These are phyloP conservation scores for Populus trichocarpa DNA, from an alignment of 441 rosid species.

Conservation along the genomic window DNA sequence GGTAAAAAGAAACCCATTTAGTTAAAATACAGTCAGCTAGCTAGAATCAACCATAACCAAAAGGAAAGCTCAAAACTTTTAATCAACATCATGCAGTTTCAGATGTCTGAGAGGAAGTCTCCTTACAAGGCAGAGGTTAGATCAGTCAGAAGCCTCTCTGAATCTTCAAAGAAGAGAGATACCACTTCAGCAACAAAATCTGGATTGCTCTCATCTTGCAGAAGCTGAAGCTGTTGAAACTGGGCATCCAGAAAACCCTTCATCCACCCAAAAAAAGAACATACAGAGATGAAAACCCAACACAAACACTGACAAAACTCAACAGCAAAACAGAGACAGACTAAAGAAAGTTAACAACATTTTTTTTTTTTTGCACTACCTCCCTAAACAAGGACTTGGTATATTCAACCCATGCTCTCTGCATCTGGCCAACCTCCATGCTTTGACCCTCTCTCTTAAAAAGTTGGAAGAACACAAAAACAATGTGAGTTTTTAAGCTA, in stretches of 20 bases:
- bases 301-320: background rate
- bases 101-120: constrained; percentile 2
- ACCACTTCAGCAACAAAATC: constrained; percentile 89
- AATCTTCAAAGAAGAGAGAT: constrained; percentile 85
- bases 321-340: background rate
- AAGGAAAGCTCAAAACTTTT: background rate
- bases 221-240: constrained; percentile 81
- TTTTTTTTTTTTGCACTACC: constrained; percentile 30
- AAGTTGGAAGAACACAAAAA: background rate
- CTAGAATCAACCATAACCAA: background rate
- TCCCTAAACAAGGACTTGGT: constrained; percentile 76
- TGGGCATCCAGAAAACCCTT: constrained; percentile 85
- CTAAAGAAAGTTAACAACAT: background rate
- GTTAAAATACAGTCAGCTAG: background rate
- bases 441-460: too few relatives aligned
- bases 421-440: constrained; percentile 88
- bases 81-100: background rate
- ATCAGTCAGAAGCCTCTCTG: constrained; percentile 82
- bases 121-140: constrained; percentile 71
- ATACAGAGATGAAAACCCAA: background rate
- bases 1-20: background rate
- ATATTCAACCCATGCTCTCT: constrained; percentile 63
- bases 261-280: constrained; percentile 12
- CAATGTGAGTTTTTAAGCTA: background rate
- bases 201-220: constrained; percentile 96